Conservation (phyloP, 2,329 filamentous ascomycete genomes). For the Karstenula rhodostoma region DNA sequence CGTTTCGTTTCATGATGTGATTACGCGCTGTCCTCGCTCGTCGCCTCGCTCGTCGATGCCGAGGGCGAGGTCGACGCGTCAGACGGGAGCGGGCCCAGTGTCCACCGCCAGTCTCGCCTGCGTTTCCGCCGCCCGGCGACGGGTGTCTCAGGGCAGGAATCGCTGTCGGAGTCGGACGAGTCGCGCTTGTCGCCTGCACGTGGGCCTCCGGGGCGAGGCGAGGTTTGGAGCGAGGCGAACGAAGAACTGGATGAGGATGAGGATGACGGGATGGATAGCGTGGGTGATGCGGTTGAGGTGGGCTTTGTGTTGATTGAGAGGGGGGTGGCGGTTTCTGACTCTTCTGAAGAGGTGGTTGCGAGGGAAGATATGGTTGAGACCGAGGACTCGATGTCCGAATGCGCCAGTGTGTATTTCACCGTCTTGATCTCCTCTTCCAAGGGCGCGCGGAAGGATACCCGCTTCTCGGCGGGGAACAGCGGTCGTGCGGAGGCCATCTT, state of each 20-base stretch:
- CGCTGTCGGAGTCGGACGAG: conserved; percentile 58
- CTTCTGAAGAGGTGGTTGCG: conserved; percentile 23
- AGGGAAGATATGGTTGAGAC: conserved; percentile 42
- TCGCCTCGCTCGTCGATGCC: conserved; percentile 27
- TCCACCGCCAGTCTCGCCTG: conserved; percentile 66
- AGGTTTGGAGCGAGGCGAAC: conserved; percentile 33
- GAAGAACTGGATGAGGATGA: conserved; percentile 25
- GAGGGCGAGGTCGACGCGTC: conserved; percentile 34
- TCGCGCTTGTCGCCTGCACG: conserved; percentile 55
- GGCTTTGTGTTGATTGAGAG: conserved; percentile 22
- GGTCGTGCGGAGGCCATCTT: conserved; percentile 53
- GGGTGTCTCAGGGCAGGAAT: conserved; percentile 61
- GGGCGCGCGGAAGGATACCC: conserved; percentile 63
- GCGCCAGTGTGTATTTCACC: conserved; percentile 62
- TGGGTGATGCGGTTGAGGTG: conserved; percentile 7
- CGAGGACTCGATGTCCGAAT: conserved; percentile 62
- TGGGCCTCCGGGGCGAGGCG: conserved; percentile 36
- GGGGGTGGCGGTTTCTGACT: conserved; percentile 24
- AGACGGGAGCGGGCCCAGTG: conserved; percentile 56
- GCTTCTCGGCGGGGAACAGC: conserved; percentile 65
- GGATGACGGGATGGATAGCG: conserved; percentile 25
- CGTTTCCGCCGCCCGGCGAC: conserved; percentile 62
- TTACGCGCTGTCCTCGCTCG: conserved; percentile 43
- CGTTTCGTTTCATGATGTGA: neutral
- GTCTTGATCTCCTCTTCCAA: conserved; percentile 68